phyloP scores from a whole-genome alignment of 352 stramenopile genomes.

The Pythium volutum region DNA sequence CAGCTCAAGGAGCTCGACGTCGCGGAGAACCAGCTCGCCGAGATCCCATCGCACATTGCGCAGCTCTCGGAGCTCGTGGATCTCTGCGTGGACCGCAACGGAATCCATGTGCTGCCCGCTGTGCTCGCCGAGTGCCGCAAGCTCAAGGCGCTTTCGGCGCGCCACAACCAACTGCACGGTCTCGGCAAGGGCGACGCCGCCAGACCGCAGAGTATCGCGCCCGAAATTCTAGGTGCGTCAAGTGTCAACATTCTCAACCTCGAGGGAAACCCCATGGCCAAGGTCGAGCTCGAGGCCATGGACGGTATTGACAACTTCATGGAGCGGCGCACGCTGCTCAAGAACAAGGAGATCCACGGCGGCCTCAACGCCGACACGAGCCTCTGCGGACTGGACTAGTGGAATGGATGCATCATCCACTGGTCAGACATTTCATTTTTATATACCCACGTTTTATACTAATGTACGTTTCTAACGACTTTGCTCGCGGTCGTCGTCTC shows the following conservation, averaged over 20 bases:
- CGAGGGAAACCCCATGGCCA: slow-evolving; percentile 77
- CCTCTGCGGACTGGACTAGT: slow-evolving; percentile 75
- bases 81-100: slow-evolving; percentile 66
- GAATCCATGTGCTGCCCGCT: slow-evolving; percentile 38
- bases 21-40: slow-evolving; percentile 47
- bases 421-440: too few species aligned
- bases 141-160: slow-evolving; percentile 71
- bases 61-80: slow-evolving; percentile 57
- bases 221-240: slow-evolving; percentile 50
- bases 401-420: not conserved
- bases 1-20: slow-evolving; percentile 72
- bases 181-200: slow-evolving; percentile 12
- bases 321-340: slow-evolving; percentile 66
- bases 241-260: slow-evolving; percentile 81
- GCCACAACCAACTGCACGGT: slow-evolving; percentile 46
- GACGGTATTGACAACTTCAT: slow-evolving; percentile 75
- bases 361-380: slow-evolving; percentile 75
- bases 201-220: slow-evolving; percentile 46
- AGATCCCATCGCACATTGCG: slow-evolving; percentile 43
- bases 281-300: slow-evolving; percentile 76
- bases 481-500: slow-evolving; percentile 14
- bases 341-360: slow-evolving; percentile 87
- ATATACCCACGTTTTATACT: too few species aligned
- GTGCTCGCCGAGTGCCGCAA: slow-evolving; percentile 55
- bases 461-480: not conserved